Conservation (phyloP, 257 asterid species). For the Scutellaria baicalensis region DNA sequence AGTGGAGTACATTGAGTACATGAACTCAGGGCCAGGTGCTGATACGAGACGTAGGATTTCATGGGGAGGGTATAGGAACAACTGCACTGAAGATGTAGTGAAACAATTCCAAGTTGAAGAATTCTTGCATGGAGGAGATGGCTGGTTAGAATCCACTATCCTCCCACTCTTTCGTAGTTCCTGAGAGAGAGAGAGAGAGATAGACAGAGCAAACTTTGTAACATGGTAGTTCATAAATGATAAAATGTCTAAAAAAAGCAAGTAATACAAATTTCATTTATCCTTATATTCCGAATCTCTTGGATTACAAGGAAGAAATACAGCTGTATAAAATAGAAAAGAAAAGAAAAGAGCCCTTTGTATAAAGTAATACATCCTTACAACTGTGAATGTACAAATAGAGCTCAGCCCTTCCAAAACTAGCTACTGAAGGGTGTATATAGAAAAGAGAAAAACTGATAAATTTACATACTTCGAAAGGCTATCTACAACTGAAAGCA, state of each 20-base stretch:
- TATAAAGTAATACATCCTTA: neutral
- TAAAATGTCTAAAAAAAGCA: neutral
- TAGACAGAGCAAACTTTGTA: too few relatives aligned
- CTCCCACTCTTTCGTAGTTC: slow-evolving; percentile 19
- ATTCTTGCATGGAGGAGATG: slow-evolving; percentile 56
- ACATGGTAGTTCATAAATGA: neutral
- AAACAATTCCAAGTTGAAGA: slow-evolving; percentile 35
- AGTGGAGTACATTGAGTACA: slow-evolving; percentile 56
- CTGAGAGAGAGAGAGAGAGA: neutral
- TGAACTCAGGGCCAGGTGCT: slow-evolving; percentile 60
- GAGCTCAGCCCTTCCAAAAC: neutral
- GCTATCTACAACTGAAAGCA: slow-evolving; percentile 9
- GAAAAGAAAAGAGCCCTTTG: neutral
- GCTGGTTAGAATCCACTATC: slow-evolving; percentile 36
- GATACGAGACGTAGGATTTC: slow-evolving; percentile 35
- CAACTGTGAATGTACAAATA: neutral
- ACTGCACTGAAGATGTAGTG: slow-evolving; percentile 35
- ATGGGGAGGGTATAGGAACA: slow-evolving; percentile 50
- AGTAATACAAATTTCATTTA: neutral
- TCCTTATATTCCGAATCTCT: neutral
- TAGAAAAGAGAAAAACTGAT: neutral
- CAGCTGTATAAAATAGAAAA: too few relatives aligned
- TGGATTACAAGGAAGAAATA: neutral
- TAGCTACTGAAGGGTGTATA: neutral
- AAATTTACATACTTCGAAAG: slow-evolving; percentile 1